phyloP scores from a whole-genome alignment of 805 yeast species.

The Candida hungchunana region DNA sequence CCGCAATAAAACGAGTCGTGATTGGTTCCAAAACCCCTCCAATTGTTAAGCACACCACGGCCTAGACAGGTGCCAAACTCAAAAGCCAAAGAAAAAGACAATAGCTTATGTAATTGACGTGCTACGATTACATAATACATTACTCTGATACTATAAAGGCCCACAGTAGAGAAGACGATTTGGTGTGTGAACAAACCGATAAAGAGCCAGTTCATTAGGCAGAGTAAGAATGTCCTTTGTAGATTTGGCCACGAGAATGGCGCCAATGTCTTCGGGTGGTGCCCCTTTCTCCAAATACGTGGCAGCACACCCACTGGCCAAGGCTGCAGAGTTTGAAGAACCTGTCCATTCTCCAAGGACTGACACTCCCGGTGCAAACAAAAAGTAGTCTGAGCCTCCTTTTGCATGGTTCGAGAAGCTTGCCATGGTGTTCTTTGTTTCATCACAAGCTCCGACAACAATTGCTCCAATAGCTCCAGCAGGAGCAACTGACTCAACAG shows the following conservation, averaged over 20 bases:
- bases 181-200: conserved; percentile 4
- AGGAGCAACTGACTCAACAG: conserved; percentile 79
- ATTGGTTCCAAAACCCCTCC: too few relatives aligned
- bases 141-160: conserved; percentile 1
- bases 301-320: conserved; percentile 60
- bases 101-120: too few relatives aligned
- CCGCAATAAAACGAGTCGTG: too few relatives aligned
- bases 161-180: conserved; percentile 13
- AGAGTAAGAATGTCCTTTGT: conserved; percentile 24
- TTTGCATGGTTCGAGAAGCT: conserved; percentile 78
- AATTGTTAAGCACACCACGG: too few relatives aligned
- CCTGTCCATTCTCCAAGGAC: conserved; percentile 53
- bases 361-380: conserved; percentile 75
- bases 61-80: too few relatives aligned
- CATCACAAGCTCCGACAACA: conserved; percentile 86
- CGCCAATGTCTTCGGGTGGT: conserved; percentile 36
- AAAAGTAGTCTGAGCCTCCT: conserved; percentile 41
- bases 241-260: conserved; percentile 38
- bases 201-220: background rate
- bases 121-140: too few relatives aligned
- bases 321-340: conserved; percentile 77
- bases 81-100: too few relatives aligned
- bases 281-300: conserved; percentile 50
- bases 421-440: conserved; percentile 61
- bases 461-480: conserved; percentile 68